Percentiles rank a stretch among this genome's conserved stretches.
Evolutionary conservation across 169 alveolate genomes (phyloP).

Genomic region (Amoebophrya sp.): DNA sequence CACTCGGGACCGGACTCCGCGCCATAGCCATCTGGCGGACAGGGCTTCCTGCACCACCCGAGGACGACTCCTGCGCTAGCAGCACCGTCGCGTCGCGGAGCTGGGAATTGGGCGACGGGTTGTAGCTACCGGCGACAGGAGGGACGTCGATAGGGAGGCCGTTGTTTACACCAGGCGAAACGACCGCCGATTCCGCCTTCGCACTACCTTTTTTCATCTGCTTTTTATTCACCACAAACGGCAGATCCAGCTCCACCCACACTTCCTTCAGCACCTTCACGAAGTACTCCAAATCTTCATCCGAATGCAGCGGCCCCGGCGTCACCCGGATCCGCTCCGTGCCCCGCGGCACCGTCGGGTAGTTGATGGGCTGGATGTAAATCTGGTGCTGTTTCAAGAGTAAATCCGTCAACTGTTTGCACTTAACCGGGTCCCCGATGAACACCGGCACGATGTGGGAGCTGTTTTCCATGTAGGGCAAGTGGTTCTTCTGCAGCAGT

Average conservation of each 20-base stretch:
- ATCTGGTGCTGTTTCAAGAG: constrained; percentile 60
- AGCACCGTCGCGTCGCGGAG: too few relatives aligned
- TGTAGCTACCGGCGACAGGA: too few relatives aligned
- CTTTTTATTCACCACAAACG: background rate
- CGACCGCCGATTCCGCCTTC: too few relatives aligned
- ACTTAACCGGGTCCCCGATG: constrained; percentile 64
- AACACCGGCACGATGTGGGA: constrained; percentile 72
- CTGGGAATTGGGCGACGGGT: too few relatives aligned
- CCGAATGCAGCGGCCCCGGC: constrained; percentile 74
- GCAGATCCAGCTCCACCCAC: background rate
- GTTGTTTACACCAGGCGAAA: too few relatives aligned
- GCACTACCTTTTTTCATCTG: too few relatives aligned
- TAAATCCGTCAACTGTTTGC: constrained; percentile 62
- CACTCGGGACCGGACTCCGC: too few relatives aligned
- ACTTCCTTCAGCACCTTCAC: constrained; percentile 42
- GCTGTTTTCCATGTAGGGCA: constrained; percentile 60
- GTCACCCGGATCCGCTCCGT: constrained; percentile 69
- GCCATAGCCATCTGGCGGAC: too few relatives aligned
- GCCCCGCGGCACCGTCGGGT: constrained; percentile 78
- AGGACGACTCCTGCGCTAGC: too few relatives aligned
- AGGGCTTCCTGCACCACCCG: too few relatives aligned
- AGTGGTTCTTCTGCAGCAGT: constrained; percentile 52
- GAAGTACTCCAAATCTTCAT: constrained; percentile 60
- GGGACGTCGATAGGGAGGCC: too few relatives aligned
- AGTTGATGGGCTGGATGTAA: constrained; percentile 77